These are phyloP conservation scores for Leccinum subrobustum DNA, from an alignment of 1,284 basidiomycete species.

Conservation along the genomic window DNA sequence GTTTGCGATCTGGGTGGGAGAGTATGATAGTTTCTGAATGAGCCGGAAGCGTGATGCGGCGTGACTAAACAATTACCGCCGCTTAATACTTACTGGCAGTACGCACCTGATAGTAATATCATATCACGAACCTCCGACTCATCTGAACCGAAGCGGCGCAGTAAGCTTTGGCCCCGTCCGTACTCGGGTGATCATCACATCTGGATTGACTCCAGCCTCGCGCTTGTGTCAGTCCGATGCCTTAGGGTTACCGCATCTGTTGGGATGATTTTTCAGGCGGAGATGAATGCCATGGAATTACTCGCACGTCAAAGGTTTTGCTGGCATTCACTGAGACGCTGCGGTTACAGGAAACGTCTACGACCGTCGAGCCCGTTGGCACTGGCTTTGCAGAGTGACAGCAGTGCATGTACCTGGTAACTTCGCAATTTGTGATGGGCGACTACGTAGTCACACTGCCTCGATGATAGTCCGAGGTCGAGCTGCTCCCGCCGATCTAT, in stretches of 20 bases:
- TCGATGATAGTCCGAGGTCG: neutral
- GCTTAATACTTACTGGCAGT: neutral
- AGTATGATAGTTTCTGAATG: neutral
- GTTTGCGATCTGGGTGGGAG: constrained; percentile 2
- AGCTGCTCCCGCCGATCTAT: neutral
- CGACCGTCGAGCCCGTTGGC: neutral
- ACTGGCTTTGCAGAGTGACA: neutral
- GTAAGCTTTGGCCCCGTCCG: neutral
- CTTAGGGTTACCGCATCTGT: neutral
- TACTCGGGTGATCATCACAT: neutral
- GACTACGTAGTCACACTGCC: neutral
- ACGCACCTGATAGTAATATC: neutral
- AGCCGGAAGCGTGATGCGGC: too few relatives aligned
- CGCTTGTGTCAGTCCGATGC: neutral
- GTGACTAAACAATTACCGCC: too few relatives aligned
- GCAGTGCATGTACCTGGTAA: too few relatives aligned
- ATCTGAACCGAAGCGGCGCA: neutral
- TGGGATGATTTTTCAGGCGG: neutral
- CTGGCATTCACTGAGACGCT: neutral
- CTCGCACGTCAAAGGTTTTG: neutral
- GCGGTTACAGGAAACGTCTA: neutral
- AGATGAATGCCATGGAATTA: neutral
- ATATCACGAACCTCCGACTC: neutral
- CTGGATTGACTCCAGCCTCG: neutral
- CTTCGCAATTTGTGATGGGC: too few relatives aligned